These are phyloP conservation scores for Lolium multiflorum DNA, from an alignment of 176 grass and related monocot genomes.

Conservation along the genomic window DNA sequence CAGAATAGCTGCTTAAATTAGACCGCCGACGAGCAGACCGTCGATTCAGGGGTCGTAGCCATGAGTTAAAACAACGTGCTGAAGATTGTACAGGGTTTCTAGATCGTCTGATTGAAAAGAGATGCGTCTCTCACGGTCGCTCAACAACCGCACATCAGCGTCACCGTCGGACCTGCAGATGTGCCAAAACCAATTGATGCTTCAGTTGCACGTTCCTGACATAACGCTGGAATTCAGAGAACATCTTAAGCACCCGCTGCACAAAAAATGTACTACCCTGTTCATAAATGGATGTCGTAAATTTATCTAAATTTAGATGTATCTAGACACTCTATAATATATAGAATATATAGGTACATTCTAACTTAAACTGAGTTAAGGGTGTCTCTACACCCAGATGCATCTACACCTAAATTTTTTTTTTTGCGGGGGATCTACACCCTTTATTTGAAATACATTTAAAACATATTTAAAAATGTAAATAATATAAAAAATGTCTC, in stretches of 20 bases:
- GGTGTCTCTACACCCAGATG: too few relatives aligned
- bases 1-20: background rate
- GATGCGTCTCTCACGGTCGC: background rate
- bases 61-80: background rate
- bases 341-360: too few relatives aligned
- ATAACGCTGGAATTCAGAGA: background rate
- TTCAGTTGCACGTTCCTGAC: background rate
- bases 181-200: background rate
- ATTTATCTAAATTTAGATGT: too few relatives aligned
- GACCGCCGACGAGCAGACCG: background rate
- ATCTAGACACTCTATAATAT: too few relatives aligned
- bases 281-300: too few relatives aligned
- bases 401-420: too few relatives aligned
- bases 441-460: too few relatives aligned
- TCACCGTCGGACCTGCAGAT: background rate
- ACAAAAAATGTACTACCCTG: too few relatives aligned
- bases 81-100: background rate
- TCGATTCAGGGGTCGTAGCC: background rate
- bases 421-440: too few relatives aligned
- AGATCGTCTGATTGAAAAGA: background rate
- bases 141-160: constrained; percentile 26
- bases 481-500: too few relatives aligned
- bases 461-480: too few relatives aligned
- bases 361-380: too few relatives aligned
- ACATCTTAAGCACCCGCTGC: background rate